These are phyloP conservation scores for Fusarium proliferatum DNA, from an alignment of 2,329 filamentous ascomycete genomes.

Conservation along the genomic window DNA sequence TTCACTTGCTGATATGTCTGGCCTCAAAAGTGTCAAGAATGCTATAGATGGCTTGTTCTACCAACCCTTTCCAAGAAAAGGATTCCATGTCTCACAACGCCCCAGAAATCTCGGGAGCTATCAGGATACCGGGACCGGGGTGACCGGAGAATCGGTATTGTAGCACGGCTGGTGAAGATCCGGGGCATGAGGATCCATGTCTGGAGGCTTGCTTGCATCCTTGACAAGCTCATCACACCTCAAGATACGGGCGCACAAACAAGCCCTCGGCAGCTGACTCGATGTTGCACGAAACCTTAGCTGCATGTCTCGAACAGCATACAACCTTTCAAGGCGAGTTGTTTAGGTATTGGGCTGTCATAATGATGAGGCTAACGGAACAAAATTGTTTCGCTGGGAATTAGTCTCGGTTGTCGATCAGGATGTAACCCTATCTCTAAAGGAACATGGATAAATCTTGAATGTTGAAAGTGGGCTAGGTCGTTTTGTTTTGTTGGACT, in stretches of 20 bases:
- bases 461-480: slow-evolving; percentile 5
- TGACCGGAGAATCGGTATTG: slow-evolving; percentile 28
- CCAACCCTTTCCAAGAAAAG: slow-evolving; percentile 2
- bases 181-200: slow-evolving; percentile 17
- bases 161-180: slow-evolving; percentile 9
- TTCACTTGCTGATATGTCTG: slow-evolving; percentile 5
- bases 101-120: slow-evolving; percentile 3
- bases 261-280: neutral
- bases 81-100: slow-evolving; percentile 29
- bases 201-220: neutral
- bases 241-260: neutral
- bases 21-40: neutral
- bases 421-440: slow-evolving; percentile 36
- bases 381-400: neutral
- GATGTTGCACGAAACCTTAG: slow-evolving; percentile 9
- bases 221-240: slow-evolving; percentile 2
- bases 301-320: neutral
- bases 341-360: neutral
- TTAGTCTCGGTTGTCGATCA: slow-evolving; percentile 29
- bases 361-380: slow-evolving; percentile 10
- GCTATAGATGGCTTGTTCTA: slow-evolving; percentile 5
- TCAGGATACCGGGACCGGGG: slow-evolving; percentile 10
- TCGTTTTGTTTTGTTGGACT: neutral
- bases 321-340: neutral
- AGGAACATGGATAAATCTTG: slow-evolving; percentile 24